Base-by-base conservation (phyloP, 805 yeast genomes). In the Blastobotrys chiropterorum region DNA sequence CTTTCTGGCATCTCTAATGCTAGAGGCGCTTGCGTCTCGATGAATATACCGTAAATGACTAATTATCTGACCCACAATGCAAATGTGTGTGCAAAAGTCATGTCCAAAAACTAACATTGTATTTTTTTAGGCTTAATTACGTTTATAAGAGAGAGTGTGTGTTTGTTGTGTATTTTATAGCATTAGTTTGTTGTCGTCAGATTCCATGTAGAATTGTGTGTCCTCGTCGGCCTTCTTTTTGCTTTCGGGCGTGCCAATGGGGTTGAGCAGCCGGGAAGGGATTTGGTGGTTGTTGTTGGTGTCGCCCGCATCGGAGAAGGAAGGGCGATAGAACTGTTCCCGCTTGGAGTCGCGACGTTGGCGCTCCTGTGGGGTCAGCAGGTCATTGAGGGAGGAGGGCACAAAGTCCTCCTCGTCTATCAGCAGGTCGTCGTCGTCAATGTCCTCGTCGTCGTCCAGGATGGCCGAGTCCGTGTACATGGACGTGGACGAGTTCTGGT, bases 311-410 rank as follows among this genome's bases (percentile, higher is more conserved):
- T 15, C 20, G 19, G 34, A 26, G 34, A 26, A 26, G 34, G 34
- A 26, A 5, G 34, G 34, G 14, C 19, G 17, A 17, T 40, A 5
- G 43, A 17, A 20, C 20, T 40, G 20, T 16, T 15, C 43, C 3
- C 43, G 43, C 14, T 49, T 38, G 2, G 59, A 56, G 3, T 50
- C 51, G 21, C 57, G 41, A 45, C 96, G 75, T 59, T 83, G 72
- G 17, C 85, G 67, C 63, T 90, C 96, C 58, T 81, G 86, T 0
- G 95, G 95, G 0, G 95, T 87, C 47, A 90, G 70, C 47, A 89
- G 71, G 57, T 88, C 96, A n/a, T 83, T 79, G 39, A 90, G 69
- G 26, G 90, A 80, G 3, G 84, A 81, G 1, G 97, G 97, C 2
- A 90, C 85, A 59, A 81, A 85, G 62, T 86, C 95, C 57, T 86